phyloP scores from a whole-genome alignment of 2,329 filamentous ascomycete genomes.

The Neopestalotiopsis clavispora region DNA sequence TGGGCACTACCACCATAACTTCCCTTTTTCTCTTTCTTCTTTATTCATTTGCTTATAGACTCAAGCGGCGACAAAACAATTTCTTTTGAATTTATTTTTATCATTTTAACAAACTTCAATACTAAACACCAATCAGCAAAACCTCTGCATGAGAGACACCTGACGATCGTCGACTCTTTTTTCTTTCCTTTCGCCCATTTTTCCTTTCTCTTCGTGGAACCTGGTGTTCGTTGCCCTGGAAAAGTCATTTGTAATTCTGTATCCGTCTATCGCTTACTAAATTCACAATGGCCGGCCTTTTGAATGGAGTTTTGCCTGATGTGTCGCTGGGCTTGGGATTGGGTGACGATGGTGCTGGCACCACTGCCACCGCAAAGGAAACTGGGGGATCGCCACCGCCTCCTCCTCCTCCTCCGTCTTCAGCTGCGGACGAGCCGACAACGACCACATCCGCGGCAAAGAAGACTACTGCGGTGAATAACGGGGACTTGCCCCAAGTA shows the following conservation, averaged over 20 bases:
- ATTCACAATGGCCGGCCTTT: slow-evolving; percentile 21
- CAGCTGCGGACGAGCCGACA: not conserved
- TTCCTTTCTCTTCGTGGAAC: slow-evolving; percentile 14
- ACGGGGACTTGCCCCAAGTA: not conserved
- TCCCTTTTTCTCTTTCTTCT: slow-evolving; percentile 8
- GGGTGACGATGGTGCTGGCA: slow-evolving; percentile 15
- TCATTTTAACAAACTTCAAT: not conserved
- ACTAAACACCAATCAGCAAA: not conserved
- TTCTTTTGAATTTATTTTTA: not conserved
- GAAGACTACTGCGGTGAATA: not conserved
- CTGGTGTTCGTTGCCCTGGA: slow-evolving; percentile 18
- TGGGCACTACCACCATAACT: not conserved
- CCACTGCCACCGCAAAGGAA: not conserved
- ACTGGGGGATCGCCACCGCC: not conserved
- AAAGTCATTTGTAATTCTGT: slow-evolving; percentile 6
- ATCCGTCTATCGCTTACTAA: not conserved
- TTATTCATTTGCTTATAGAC: slow-evolving; percentile 4
- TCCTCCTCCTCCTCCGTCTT: not conserved
- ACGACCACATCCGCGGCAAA: not conserved
- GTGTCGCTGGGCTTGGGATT: slow-evolving; percentile 15
- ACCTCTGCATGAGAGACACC: not conserved
- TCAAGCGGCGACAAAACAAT: not conserved
- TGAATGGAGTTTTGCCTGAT: slow-evolving; percentile 16
- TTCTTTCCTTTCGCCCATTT: slow-evolving; percentile 5
- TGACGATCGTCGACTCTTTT: slow-evolving; percentile 6